Evolutionary conservation across 2,329 filamentous ascomycete species (phyloP).

Genomic region (Diaporthe humulicola): DNA sequence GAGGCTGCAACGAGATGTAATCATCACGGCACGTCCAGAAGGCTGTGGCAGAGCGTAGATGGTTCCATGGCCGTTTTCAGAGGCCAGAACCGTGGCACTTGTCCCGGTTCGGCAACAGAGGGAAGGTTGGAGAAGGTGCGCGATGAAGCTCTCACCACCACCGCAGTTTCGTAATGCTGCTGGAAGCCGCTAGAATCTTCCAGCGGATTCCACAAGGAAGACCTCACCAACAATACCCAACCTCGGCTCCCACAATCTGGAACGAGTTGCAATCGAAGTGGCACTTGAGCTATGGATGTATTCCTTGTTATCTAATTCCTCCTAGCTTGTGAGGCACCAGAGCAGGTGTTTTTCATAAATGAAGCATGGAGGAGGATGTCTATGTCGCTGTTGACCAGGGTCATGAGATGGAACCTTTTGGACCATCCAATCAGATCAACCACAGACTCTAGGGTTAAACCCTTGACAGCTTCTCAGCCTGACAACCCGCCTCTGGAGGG

Average conservation of each 20-base stretch:
- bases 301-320: neutral
- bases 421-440: neutral
- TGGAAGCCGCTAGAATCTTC: conserved; percentile 49
- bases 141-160: conserved; percentile 30
- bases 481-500: too few relatives aligned
- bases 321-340: neutral
- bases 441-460: neutral
- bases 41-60: conserved; percentile 29
- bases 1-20: conserved; percentile 38
- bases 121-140: conserved; percentile 34
- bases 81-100: conserved; percentile 24
- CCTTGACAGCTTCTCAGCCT: neutral
- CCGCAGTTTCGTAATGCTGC: conserved; percentile 43
- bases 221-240: neutral
- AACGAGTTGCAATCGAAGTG: neutral
- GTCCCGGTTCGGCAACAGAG: neutral
- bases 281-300: too few relatives aligned
- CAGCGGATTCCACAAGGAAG: conserved; percentile 32
- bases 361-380: neutral
- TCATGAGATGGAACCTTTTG: neutral
- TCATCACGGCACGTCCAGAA: conserved; percentile 34
- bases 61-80: conserved; percentile 40
- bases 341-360: neutral
- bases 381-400: neutral
- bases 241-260: neutral